A percentile compares a stretch with the other conserved stretches of the same genome.
phyloP scores from a whole-genome alignment of 2,329 filamentous ascomycete species.

The Botrytis hyacinthi region DNA sequence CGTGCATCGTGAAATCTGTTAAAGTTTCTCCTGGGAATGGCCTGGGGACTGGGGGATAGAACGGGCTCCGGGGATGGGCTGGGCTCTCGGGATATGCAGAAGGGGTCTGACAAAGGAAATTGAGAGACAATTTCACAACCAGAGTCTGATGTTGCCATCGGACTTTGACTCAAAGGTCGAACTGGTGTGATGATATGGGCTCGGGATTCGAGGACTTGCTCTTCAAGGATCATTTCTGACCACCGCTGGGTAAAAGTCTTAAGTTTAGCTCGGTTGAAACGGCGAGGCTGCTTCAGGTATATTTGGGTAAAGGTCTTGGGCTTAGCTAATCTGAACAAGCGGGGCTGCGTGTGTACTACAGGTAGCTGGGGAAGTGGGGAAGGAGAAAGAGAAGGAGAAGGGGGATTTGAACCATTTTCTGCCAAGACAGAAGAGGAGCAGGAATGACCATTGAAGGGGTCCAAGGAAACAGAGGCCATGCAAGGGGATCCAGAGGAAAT shows the following conservation, averaged over 20 bases:
- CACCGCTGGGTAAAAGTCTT: background rate
- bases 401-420: background rate
- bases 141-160: slow-evolving; percentile 7
- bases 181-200: slow-evolving; percentile 9
- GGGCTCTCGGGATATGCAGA: background rate
- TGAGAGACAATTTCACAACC: background rate
- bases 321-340: background rate
- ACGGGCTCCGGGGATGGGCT: background rate
- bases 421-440: background rate
- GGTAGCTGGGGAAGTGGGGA: background rate
- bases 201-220: background rate
- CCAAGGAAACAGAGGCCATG: background rate
- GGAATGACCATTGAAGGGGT: background rate
- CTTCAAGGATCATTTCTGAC: background rate
- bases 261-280: background rate
- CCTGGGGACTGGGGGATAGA: background rate
- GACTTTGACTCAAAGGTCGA: background rate
- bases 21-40: background rate
- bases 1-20: background rate
- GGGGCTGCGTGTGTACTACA: slow-evolving; percentile 4
- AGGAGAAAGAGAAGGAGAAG: background rate
- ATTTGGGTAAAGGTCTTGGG: background rate
- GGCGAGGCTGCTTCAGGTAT: background rate
- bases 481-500: background rate
- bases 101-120: slow-evolving; percentile 6